Base-by-base conservation (phyloP, 2,329 filamentous ascomycete species). In the Elsinoe necatrix region DNA sequence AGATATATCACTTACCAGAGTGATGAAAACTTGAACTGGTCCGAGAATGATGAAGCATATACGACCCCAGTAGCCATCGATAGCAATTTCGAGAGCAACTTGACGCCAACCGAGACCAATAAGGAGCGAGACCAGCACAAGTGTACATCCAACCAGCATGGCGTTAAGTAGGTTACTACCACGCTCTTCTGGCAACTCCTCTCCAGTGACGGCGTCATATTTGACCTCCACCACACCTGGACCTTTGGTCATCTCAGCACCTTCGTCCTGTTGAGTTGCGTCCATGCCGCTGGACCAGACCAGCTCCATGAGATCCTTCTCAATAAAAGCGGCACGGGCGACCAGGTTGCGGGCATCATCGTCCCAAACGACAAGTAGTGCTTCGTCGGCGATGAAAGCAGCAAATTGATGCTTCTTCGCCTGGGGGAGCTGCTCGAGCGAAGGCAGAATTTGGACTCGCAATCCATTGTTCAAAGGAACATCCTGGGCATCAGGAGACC, bases 331-430 rank as follows among this genome's bases (percentile, higher is more conserved):
- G 43, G 86, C 87, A 57, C 87, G 77, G 56, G 80, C 73, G 3
- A 90, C 76, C 7, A 92, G 73, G 64, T 88, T 82, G 57, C 84
- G 75, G 0, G 86, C 81, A 57, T 91, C 86, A 62, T 92, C 87
- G 62, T 92, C 87, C 88, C 88, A 93, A 1, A 92, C 86, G 1
- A 92, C 75, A 1, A 93, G 73, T 3, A 91, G 74, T 3, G 81
- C 81, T 60, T 87, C 83, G 0, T 80, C 81, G 1, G 85, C 83
- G 41, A 92, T 78, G 67, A 92, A 91, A 5, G 88, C 87, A 11
- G 87, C 87, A 62, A 86, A 90, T 67, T 92, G 87, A 67, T 89
- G 82, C 68, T 89, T 91, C 58, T 87, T 79, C 3, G 86, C 86
- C 39, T 81, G 77, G 0, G 82, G 77, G 3, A 90, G 76, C 64